Evolutionary conservation across 345 rosid genomes (phyloP).

Genomic region (Punica granatum): DNA sequence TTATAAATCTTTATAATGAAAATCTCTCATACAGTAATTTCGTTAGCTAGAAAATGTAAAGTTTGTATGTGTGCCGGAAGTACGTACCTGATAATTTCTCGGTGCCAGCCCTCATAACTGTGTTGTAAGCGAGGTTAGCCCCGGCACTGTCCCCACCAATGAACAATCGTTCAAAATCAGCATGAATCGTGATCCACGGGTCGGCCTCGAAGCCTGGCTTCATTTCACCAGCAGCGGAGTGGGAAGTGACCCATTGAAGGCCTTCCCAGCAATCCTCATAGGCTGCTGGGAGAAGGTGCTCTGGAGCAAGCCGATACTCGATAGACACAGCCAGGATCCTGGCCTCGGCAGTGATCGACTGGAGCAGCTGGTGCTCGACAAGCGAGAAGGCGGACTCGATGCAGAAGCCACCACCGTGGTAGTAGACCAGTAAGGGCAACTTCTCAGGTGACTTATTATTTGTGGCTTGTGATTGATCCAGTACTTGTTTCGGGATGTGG

Average conservation of each 20-base stretch:
- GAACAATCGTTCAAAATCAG: constrained; percentile 24
- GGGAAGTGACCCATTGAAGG: constrained; percentile 27
- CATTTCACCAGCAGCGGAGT: not conserved
- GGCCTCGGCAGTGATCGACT: constrained; percentile 18
- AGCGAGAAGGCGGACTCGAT: constrained; percentile 30
- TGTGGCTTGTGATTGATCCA: not conserved
- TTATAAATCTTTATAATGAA: not conserved
- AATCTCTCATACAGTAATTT: too few relatives aligned
- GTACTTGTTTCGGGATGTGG: constrained; percentile 22
- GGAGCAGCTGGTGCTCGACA: constrained; percentile 14
- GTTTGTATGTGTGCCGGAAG: too few relatives aligned
- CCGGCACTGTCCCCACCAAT: constrained; percentile 44
- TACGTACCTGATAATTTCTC: constrained; percentile 11
- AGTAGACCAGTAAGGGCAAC: constrained; percentile 32
- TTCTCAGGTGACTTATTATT: constrained; percentile 3
- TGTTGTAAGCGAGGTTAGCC: constrained; percentile 27
- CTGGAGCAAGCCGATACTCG: constrained; percentile 45
- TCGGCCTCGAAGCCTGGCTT: constrained; percentile 3
- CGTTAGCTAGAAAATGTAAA: too few relatives aligned
- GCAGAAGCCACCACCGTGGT: constrained; percentile 42
- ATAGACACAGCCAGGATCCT: constrained; percentile 27
- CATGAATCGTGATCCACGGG: constrained; percentile 31
- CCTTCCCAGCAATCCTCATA: constrained; percentile 39
- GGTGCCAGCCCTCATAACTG: constrained; percentile 21
- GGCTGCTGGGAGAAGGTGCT: constrained; percentile 25